Evolutionary conservation across 2,329 filamentous ascomycete species (phyloP).

Genomic region (Penicillium sp.): DNA sequence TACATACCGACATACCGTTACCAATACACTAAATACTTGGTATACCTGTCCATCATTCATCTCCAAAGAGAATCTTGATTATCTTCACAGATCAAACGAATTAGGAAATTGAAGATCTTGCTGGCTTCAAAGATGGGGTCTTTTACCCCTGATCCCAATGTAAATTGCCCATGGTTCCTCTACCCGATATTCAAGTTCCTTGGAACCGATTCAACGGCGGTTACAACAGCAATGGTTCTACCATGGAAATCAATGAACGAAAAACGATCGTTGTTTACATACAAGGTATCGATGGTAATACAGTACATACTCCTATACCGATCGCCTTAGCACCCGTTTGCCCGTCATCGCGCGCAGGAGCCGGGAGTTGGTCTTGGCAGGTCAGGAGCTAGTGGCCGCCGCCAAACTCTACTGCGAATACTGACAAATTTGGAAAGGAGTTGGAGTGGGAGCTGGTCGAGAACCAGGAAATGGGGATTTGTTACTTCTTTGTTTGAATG

Average conservation of each 20-base stretch:
- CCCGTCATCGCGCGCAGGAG: constrained; percentile 21
- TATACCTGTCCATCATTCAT: background rate
- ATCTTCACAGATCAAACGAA: background rate
- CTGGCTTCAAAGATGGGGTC: background rate
- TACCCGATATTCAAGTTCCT: background rate
- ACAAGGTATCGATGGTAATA: background rate
- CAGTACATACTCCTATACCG: background rate
- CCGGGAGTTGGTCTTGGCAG: constrained; percentile 25
- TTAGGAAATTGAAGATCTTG: background rate
- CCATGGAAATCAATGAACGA: background rate
- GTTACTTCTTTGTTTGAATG: background rate
- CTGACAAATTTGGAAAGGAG: background rate
- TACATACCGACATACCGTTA: background rate
- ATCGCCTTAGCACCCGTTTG: constrained; percentile 23
- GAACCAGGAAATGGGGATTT: constrained; percentile 1
- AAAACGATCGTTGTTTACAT: no score
- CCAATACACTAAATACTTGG: background rate
- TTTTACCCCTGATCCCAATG: background rate
- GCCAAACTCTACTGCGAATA: constrained; percentile 15
- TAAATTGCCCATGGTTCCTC: background rate
- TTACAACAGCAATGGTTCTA: background rate
- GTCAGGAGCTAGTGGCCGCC: constrained; percentile 22
- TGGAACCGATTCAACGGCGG: background rate
- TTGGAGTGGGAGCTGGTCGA: background rate
- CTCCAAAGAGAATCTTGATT: background rate